phyloP scores from a whole-genome alignment of 1,139 yeast genomes.

The Yamadazyma dushanensis region DNA sequence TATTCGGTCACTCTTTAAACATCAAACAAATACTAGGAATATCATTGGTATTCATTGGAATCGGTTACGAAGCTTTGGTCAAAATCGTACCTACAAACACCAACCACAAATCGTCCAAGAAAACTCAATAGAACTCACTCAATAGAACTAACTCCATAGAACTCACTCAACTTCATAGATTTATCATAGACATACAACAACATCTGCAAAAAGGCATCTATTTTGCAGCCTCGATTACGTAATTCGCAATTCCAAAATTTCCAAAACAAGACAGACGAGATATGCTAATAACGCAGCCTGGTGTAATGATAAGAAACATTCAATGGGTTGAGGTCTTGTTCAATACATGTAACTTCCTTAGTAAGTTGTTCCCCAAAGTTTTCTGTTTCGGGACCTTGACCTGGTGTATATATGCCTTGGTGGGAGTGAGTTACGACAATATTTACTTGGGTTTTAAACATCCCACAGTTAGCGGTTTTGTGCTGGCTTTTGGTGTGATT shows the following conservation, averaged over 20 bases:
- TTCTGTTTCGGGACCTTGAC: conserved; percentile 50
- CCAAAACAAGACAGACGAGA: background rate
- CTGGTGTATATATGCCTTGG: conserved; percentile 59
- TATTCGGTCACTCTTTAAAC: conserved; percentile 75
- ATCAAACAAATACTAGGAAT: conserved; percentile 78
- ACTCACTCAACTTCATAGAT: background rate
- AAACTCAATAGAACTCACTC: background rate
- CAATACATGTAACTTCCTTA: conserved; percentile 46
- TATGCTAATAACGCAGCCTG: conserved; percentile 26
- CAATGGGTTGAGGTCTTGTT: conserved; percentile 17
- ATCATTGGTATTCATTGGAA: conserved; percentile 74
- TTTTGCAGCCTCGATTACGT: background rate
- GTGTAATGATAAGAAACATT: conserved; percentile 19
- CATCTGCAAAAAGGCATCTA: background rate
- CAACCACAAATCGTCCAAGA: background rate
- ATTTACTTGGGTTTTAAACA: conserved; percentile 14
- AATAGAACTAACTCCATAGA: background rate
- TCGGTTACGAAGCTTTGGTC: conserved; percentile 29
- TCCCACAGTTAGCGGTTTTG: conserved; percentile 13
- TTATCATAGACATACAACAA: background rate
- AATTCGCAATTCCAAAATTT: conserved; percentile 1
- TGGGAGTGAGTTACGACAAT: conserved; percentile 20
- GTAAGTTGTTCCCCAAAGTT: conserved; percentile 59
- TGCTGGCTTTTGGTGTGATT: conserved; percentile 18
- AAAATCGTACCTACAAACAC: conserved; percentile 1